phyloP scores from a whole-genome alignment of 805 yeast species.

The Clavispora carvajalis region DNA sequence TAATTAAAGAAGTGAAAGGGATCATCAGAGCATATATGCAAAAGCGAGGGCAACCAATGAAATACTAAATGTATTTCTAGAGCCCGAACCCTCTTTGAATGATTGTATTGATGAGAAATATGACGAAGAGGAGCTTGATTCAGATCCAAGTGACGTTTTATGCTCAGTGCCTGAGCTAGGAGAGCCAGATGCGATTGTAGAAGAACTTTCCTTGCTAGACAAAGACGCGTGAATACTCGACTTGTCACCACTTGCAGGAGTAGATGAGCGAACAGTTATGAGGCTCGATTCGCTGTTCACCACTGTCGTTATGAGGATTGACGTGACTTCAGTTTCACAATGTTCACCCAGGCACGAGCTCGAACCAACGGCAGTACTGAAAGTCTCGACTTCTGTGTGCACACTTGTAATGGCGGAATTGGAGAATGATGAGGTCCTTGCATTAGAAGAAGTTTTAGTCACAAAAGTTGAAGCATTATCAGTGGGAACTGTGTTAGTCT shows the following conservation, averaged over 20 bases:
- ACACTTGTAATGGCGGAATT: too few species aligned
- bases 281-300: neutral
- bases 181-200: neutral
- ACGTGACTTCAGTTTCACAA: neutral
- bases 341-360: too few species aligned
- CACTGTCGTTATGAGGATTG: neutral
- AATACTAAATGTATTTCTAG: neutral
- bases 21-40: neutral
- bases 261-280: neutral
- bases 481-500: too few species aligned
- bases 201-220: too few species aligned
- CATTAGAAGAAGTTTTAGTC: neutral
- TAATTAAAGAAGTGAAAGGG: neutral
- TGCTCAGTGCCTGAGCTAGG: neutral
- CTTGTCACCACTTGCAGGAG: neutral
- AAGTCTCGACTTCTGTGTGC: too few species aligned
- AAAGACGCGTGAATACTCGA: too few species aligned
- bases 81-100: neutral
- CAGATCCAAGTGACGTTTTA: neutral
- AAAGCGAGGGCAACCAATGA: neutral
- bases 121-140: neutral
- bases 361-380: too few species aligned
- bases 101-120: neutral
- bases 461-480: neutral
- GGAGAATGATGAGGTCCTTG: too few species aligned